These are phyloP conservation scores for Rhodotorula sp. DNA, from an alignment of 1,284 basidiomycete genomes.

Conservation along the genomic window DNA sequence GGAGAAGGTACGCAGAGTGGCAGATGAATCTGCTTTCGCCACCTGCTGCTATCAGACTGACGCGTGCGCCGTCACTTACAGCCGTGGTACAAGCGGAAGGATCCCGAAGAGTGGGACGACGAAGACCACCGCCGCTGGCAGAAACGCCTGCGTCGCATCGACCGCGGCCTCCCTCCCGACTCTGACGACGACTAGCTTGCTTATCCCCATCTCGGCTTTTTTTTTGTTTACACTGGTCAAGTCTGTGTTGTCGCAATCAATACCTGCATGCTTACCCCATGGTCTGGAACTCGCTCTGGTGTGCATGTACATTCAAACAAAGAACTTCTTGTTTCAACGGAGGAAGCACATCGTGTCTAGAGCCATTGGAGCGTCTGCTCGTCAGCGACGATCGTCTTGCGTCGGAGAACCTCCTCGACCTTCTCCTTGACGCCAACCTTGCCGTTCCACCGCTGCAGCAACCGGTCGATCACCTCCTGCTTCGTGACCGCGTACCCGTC, in stretches of 20 bases:
- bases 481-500: constrained; percentile 61
- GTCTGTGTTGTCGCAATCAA: background rate
- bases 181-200: constrained; percentile 8
- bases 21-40: background rate
- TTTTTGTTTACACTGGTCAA: background rate
- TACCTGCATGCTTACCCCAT: too few relatives aligned
- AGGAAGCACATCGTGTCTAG: background rate
- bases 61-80: background rate
- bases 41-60: background rate
- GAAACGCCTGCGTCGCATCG: constrained; percentile 19
- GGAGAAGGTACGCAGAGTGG: constrained; percentile 30
- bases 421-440: constrained; percentile 73
- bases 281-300: too few relatives aligned
- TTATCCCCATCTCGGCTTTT: background rate
- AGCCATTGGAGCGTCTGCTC: constrained; percentile 43
- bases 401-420: constrained; percentile 65
- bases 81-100: constrained; percentile 35
- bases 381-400: constrained; percentile 56
- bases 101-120: constrained; percentile 33
- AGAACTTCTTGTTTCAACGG: too few relatives aligned
- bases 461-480: constrained; percentile 61
- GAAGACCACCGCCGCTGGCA: constrained; percentile 22
- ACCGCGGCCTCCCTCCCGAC: constrained; percentile 20
- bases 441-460: constrained; percentile 53
- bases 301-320: too few relatives aligned